A percentile compares a stretch with the other conserved stretches of the same genome.
These are phyloP conservation scores for Cladophialophora immunda DNA, from an alignment of 2,329 filamentous ascomycete species.

Conservation along the genomic window DNA sequence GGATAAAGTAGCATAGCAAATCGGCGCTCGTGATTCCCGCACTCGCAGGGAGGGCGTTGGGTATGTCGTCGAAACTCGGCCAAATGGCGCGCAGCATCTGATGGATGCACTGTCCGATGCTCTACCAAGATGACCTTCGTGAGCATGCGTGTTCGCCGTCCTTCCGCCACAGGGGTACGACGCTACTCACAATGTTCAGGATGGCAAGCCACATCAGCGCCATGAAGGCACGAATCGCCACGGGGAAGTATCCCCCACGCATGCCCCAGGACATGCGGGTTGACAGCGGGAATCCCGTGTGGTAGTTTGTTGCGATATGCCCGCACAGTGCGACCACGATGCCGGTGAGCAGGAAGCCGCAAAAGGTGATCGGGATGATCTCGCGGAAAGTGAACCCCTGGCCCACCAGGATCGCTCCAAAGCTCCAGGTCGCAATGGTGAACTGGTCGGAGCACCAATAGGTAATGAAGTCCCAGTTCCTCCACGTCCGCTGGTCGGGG, in stretches of 20 bases:
- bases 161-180: too few relatives aligned
- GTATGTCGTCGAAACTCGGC: constrained; percentile 27
- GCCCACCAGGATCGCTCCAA: constrained; percentile 2
- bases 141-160: too few relatives aligned
- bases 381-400: constrained; percentile 14
- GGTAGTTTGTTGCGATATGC: too few relatives aligned
- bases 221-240: constrained; percentile 23
- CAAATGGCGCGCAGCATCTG: constrained; percentile 66
- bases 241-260: constrained; percentile 17
- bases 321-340: constrained; percentile 2
- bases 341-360: background rate
- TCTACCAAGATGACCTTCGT: too few relatives aligned
- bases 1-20: constrained; percentile 39
- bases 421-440: constrained; percentile 21
- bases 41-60: constrained; percentile 43
- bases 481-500: constrained; percentile 31
- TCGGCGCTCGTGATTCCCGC: constrained; percentile 41
- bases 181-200: constrained; percentile 59
- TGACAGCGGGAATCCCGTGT: too few relatives aligned
- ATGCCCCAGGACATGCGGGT: too few relatives aligned
- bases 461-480: constrained; percentile 23
- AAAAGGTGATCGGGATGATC: constrained; percentile 24
- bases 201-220: constrained; percentile 11
- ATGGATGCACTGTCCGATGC: too few relatives aligned
- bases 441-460: constrained; percentile 32